phyloP scores from a whole-genome alignment of 2,329 filamentous ascomycete genomes.

The Clonostachys rhizophaga region DNA sequence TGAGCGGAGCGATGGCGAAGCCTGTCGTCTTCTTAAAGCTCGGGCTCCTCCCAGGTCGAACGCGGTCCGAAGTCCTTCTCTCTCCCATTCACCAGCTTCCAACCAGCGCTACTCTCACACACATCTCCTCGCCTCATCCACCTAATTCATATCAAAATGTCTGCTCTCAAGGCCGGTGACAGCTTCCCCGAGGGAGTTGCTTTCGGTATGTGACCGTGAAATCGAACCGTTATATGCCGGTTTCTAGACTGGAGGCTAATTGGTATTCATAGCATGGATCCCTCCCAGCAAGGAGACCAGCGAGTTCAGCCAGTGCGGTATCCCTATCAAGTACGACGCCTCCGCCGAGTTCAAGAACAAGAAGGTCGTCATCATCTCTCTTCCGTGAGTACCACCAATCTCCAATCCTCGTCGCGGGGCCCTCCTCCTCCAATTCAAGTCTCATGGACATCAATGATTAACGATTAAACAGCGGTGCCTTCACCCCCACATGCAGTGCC shows the following conservation, averaged over 20 bases:
- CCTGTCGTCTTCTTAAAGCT: too few relatives aligned
- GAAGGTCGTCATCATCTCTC: constrained; percentile 51
- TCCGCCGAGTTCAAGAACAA: constrained; percentile 47
- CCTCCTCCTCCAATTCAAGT: too few relatives aligned
- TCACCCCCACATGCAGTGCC: constrained; percentile 82
- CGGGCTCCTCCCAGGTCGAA: too few relatives aligned
- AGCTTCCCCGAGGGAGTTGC: constrained; percentile 74
- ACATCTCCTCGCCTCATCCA: neutral
- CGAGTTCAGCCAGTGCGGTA: neutral
- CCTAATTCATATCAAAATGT: constrained; percentile 25
- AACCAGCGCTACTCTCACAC: neutral
- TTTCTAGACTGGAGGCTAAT: too few relatives aligned
- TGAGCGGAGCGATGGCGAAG: too few relatives aligned
- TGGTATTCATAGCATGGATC: too few relatives aligned
- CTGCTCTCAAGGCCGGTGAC: constrained; percentile 75
- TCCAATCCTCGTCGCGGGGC: too few relatives aligned
- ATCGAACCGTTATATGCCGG: neutral
- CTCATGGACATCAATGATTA: too few relatives aligned
- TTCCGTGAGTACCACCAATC: constrained; percentile 21
- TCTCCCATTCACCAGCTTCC: neutral
- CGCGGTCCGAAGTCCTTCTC: too few relatives aligned
- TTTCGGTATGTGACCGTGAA: constrained; percentile 52
- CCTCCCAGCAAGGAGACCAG: too few relatives aligned
- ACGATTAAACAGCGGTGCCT: constrained; percentile 49
- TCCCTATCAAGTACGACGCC: neutral